These are phyloP conservation scores for Pugionium cornutum DNA, from an alignment of 345 rosid genomes.

Conservation along the genomic window DNA sequence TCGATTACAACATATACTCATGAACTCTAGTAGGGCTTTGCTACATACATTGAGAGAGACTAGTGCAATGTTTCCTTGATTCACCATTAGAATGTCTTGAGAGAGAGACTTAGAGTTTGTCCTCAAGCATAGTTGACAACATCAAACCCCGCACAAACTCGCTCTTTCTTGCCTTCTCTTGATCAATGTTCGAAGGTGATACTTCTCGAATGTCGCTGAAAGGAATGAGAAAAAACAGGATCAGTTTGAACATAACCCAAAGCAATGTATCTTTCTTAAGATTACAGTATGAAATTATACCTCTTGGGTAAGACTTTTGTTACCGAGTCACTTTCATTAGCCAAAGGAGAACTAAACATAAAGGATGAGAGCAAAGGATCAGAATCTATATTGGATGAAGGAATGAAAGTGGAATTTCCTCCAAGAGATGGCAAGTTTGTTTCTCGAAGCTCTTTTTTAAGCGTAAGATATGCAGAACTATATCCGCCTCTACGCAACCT, in stretches of 20 bases:
- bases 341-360: slow-evolving; percentile 47
- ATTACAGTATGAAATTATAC: slow-evolving; percentile 22
- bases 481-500: slow-evolving; percentile 60
- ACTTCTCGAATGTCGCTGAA: slow-evolving; percentile 40
- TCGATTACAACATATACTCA: slow-evolving; percentile 23
- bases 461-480: slow-evolving; percentile 51
- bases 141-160: slow-evolving; percentile 54
- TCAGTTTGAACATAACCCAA: not conserved
- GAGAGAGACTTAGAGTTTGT: slow-evolving; percentile 35
- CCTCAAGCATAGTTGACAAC: slow-evolving; percentile 55
- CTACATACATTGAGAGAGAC: slow-evolving; percentile 27
- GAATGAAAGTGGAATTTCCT: slow-evolving; percentile 56
- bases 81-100: slow-evolving; percentile 24
- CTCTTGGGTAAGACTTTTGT: slow-evolving; percentile 46
- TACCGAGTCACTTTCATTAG: slow-evolving; percentile 39
- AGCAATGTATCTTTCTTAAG: not conserved
- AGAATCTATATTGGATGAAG: slow-evolving; percentile 71
- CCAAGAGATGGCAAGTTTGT: slow-evolving; percentile 77
- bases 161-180: slow-evolving; percentile 51
- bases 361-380: slow-evolving; percentile 91
- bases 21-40: slow-evolving; percentile 5
- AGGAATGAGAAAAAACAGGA: not conserved
- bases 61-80: slow-evolving; percentile 20
- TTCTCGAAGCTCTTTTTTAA: slow-evolving; percentile 70
- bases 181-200: slow-evolving; percentile 49